Base-by-base conservation (phyloP, 306 rosid species). In the Acmispon strigosus region DNA sequence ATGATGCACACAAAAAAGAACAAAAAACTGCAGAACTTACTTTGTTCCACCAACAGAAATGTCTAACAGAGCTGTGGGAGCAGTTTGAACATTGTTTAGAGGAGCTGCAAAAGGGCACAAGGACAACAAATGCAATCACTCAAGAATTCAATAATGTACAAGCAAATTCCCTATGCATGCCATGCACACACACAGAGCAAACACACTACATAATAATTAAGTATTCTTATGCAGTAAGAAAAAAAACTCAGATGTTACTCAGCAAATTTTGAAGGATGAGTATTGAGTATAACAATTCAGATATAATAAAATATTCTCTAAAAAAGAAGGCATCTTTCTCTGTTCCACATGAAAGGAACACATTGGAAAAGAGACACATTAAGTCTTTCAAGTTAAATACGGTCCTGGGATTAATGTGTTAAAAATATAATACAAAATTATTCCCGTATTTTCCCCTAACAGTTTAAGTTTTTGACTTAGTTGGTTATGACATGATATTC, bases 41-140 rank as follows among this genome's bases (percentile, higher is more conserved):
- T 75, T 87, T 94, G 68, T 94, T 90, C 97, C 98, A 94, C 98
- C 98, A 94, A 75, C 97, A 89, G 78, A 90, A 94, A 78, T 94
- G 98, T 44, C 97, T 84, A 65, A 84, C 87, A 37, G 96, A 82
- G 73, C 81, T 87, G 77, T 94, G 98, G 36, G 59, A 71, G 82
- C 97, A 94, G 72, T 72, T 60, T 9, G 87, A 36, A 82, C 98
- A 94, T 62, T 84, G 73, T 32, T 75, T 16, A 72, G 87, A 62
- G 54, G 87, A 71, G 72, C 97, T 87, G 85, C 76, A 83, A 50
- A 79, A 22, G 22, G 76, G 66, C 66, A 83, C 32, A 42, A 27
- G 44, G 53, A 62, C 69, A 42, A 54, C 8, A 8, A 74, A 68
- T 49, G 32, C 4, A 11, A 48, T 32, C 32, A 69, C 18, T 37